Conservation (phyloP, 1,139 yeast species). For the Blastobotrys capitulatus region DNA sequence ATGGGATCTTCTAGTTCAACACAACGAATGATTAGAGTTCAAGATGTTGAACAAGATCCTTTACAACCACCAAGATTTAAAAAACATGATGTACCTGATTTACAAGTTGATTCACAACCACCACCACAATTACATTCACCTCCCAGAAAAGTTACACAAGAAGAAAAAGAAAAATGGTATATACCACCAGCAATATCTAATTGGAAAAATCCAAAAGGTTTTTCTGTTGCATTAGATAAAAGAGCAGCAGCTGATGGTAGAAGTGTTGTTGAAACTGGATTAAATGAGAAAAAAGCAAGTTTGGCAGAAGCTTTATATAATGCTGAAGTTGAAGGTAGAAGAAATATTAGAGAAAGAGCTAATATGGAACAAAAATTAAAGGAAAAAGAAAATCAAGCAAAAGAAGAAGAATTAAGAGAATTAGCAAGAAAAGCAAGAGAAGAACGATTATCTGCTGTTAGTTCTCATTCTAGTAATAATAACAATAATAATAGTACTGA, state of each 20-base stretch:
- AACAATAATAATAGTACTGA: not conserved
- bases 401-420: slow-evolving; percentile 53
- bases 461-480: not conserved
- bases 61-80: slow-evolving; percentile 79
- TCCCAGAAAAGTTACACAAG: slow-evolving; percentile 55
- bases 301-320: slow-evolving; percentile 66
- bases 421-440: slow-evolving; percentile 57
- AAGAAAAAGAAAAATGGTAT: slow-evolving; percentile 76
- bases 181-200: slow-evolving; percentile 91
- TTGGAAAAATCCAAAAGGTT: slow-evolving; percentile 95
- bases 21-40: slow-evolving; percentile 49
- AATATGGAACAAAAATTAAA: slow-evolving; percentile 51
- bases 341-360: slow-evolving; percentile 58
- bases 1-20: slow-evolving; percentile 27
- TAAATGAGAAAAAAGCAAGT: slow-evolving; percentile 58
- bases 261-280: slow-evolving; percentile 33
- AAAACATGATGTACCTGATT: slow-evolving; percentile 65
- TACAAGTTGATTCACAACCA: slow-evolving; percentile 57
- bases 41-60: slow-evolving; percentile 69
- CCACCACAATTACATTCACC: slow-evolving; percentile 48
- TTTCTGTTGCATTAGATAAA: slow-evolving; percentile 74
- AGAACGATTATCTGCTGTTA: slow-evolving; percentile 21
- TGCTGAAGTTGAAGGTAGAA: slow-evolving; percentile 72
- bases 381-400: slow-evolving; percentile 50
- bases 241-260: slow-evolving; percentile 60